phyloP scores from a whole-genome alignment of 306 rosid genomes.

The Albizia julibrissin region DNA sequence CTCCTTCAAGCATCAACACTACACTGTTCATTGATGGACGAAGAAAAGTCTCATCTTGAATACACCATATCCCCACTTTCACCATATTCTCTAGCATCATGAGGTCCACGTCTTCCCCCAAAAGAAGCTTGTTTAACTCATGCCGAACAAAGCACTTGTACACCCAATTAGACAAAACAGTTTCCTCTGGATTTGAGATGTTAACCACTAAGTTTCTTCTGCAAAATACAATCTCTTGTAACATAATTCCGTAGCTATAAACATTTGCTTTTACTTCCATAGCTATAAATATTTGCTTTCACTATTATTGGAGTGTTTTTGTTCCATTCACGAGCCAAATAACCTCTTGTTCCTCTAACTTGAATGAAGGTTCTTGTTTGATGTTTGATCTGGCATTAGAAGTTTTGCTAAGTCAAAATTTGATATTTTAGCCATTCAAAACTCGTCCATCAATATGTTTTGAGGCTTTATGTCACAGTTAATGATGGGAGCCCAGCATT shows the following conservation, averaged over 20 bases:
- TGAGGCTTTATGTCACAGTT: constrained; percentile 45
- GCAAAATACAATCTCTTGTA: constrained; percentile 39
- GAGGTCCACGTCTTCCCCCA: too few relatives aligned
- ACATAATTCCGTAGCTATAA: constrained; percentile 43
- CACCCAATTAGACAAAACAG: constrained; percentile 41
- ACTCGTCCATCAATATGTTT: constrained; percentile 51
- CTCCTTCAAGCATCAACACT: too few relatives aligned
- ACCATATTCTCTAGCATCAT: too few relatives aligned
- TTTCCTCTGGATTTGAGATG: constrained; percentile 31
- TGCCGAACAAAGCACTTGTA: constrained; percentile 32
- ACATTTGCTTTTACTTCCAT: constrained; percentile 48
- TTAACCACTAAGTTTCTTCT: constrained; percentile 31
- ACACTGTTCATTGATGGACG: too few relatives aligned
- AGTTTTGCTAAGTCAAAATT: constrained; percentile 47
- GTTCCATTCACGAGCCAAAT: constrained; percentile 45
- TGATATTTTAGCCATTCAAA: constrained; percentile 41
- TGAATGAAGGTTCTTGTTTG: constrained; percentile 43
- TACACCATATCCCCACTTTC: too few relatives aligned
- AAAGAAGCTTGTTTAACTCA: constrained; percentile 22
- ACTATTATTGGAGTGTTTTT: constrained; percentile 42
- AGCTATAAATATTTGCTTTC: constrained; percentile 49
- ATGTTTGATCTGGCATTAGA: constrained; percentile 42
- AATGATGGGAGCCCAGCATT: constrained; percentile 42
- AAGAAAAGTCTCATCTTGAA: too few relatives aligned
- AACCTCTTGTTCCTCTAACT: constrained; percentile 44